A percentile compares a stretch with the other conserved stretches of the same genome.
Conservation (phyloP, 345 rosid species). For the Cardamine occulta region DNA sequence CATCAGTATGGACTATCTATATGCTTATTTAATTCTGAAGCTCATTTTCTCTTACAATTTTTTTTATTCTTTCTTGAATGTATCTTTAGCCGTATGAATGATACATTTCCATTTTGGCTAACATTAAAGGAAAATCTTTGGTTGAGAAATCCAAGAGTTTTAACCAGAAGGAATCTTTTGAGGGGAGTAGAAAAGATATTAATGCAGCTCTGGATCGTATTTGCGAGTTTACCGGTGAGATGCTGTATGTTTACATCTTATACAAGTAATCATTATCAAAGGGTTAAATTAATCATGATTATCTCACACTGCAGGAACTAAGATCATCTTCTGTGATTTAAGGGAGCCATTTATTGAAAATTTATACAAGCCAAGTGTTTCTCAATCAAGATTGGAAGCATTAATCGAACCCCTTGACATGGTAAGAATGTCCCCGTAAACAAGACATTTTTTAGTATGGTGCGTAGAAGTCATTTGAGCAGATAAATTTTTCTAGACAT, state of each 20-base stretch:
- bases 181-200: constrained; percentile 85
- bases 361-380: constrained; percentile 76
- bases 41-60: constrained; percentile 13
- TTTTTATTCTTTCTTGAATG: not conserved
- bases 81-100: constrained; percentile 1
- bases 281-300: constrained; percentile 24
- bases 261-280: not conserved
- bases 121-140: constrained; percentile 54
- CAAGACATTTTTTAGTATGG: not conserved
- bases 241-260: constrained; percentile 6
- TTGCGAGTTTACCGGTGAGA: constrained; percentile 85
- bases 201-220: constrained; percentile 88
- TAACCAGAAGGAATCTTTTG: constrained; percentile 75
- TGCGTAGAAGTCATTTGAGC: constrained; percentile 22
- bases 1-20: constrained; percentile 59
- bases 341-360: constrained; percentile 83
- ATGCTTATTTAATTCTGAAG: not conserved
- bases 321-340: constrained; percentile 89
- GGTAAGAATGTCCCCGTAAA: constrained; percentile 51
- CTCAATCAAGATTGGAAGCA: constrained; percentile 80
- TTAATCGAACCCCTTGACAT: constrained; percentile 78
- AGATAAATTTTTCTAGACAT: not conserved
- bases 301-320: constrained; percentile 68
- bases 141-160: constrained; percentile 72
- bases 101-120: constrained; percentile 22